phyloP scores from a whole-genome alignment of 2,329 filamentous ascomycete genomes.

The Lizonia empirigonia region DNA sequence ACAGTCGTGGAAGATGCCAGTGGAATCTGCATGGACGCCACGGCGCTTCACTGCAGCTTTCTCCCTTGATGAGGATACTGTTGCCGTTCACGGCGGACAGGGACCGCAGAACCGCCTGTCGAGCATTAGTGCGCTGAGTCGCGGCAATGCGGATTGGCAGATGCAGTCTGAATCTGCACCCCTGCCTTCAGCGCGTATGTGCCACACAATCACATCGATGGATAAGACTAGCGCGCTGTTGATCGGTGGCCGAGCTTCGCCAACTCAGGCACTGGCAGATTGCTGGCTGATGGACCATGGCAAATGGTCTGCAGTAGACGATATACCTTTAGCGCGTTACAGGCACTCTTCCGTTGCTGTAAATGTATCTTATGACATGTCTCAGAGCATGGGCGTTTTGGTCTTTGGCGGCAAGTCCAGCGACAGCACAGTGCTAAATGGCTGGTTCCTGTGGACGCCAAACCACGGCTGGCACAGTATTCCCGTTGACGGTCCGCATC shows the following conservation, averaged over 20 bases:
- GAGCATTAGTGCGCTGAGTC: constrained; percentile 50
- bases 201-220: constrained; percentile 75
- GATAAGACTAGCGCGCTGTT: constrained; percentile 65
- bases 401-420: constrained; percentile 55
- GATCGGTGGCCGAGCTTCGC: constrained; percentile 79
- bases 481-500: constrained; percentile 44
- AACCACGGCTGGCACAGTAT: constrained; percentile 59
- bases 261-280: constrained; percentile 69
- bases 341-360: constrained; percentile 70
- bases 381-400: constrained; percentile 51
- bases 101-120: constrained; percentile 56
- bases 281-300: constrained; percentile 74
- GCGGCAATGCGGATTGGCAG: constrained; percentile 18
- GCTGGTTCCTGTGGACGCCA: constrained; percentile 54
- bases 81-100: constrained; percentile 54
- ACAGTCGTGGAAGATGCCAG: constrained; percentile 18
- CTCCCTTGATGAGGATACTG: constrained; percentile 32
- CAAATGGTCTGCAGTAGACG: constrained; percentile 67
- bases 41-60: constrained; percentile 51
- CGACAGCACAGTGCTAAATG: constrained; percentile 49
- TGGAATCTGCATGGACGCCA: constrained; percentile 23
- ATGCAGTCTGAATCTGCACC: constrained; percentile 41
- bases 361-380: constrained; percentile 47
- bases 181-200: constrained; percentile 60
- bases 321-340: constrained; percentile 74